Percentiles rank a stretch among this genome's conserved stretches.
Conservation (phyloP, 2,329 filamentous ascomycete species). For the Lasiodiplodia theobromae region DNA sequence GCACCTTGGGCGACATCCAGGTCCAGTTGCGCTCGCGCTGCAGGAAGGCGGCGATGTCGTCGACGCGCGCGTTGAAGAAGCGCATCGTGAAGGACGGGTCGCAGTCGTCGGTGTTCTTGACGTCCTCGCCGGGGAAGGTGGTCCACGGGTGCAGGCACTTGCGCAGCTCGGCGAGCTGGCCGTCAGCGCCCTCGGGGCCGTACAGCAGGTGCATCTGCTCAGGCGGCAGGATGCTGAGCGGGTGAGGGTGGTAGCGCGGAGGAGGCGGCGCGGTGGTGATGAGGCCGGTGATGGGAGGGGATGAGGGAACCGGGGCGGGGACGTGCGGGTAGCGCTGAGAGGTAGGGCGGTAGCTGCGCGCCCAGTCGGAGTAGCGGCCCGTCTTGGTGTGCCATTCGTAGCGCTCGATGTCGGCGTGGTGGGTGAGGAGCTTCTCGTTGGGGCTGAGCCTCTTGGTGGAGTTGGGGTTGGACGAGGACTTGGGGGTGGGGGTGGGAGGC, state of each 20-base stretch:
- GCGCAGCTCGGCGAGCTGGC: neutral
- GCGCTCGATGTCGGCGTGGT: neutral
- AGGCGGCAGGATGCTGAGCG: neutral
- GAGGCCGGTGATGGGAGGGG: neutral
- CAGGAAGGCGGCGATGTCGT: neutral
- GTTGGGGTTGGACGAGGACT: too few species aligned
- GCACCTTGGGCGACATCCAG: neutral
- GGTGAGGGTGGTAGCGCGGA: neutral
- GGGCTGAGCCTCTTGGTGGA: too few species aligned
- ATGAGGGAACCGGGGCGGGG: neutral
- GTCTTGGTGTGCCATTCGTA: slow-evolving; percentile 4
- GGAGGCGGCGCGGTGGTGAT: neutral
- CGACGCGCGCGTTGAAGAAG: neutral
- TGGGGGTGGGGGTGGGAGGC: too few species aligned
- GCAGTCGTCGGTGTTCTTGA: neutral
- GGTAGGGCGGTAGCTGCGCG: neutral
- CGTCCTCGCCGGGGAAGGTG: too few species aligned
- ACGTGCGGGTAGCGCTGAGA: neutral
- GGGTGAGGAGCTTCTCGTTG: neutral
- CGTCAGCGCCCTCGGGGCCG: neutral
- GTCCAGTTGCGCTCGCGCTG: neutral
- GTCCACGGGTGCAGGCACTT: neutral
- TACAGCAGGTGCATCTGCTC: neutral
- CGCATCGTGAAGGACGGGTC: neutral
- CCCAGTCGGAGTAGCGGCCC: neutral